Base-by-base conservation (phyloP, 1,284 basidiomycete genomes). In the Exsudoporus floridanus region DNA sequence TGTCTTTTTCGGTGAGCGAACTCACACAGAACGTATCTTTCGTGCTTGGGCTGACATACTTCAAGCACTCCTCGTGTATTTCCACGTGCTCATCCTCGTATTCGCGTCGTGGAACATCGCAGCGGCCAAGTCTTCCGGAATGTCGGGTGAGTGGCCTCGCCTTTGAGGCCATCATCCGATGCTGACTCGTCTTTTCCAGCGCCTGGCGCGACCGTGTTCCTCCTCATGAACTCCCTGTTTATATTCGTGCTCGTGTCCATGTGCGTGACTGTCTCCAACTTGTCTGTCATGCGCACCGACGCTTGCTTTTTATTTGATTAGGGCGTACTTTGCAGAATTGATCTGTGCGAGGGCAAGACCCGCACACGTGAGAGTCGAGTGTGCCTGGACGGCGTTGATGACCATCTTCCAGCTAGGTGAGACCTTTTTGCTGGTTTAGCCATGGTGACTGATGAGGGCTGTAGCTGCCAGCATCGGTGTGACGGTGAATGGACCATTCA, bases 71-170 rank as follows among this genome's bases (percentile, higher is more conserved):
- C 70, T 84, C 31, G 57, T 73, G 9, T 80, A 79, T 58, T 63
- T 86, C 46, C 80, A 76, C 54, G 52, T 80, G 36, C 70, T 84
- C 43, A 66, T 76, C 13, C 61, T 86, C 47, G 74, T 77, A 14
- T 82, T 85, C 59, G 76, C 82, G 10, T 74, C 76, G 31, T 86
- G 83, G 83, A 81, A 83, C 61, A 66, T 83, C 23, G 69, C 68
- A 40, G 69, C 73, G 16, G 68, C 73, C 28, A 70, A 59, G 46
- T 65, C 70, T 34, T 63, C 66, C 25, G 73, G 70, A 12, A 49
- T 68, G 48, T 64, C 72, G 58, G 71, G 83, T 77, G 53, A 49
- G 73, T 44, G 27, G 19, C 10, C 18, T 18, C 36, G 16, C 28
- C 9, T 5, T 42, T 5, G 19, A n/a, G 18, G 25, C n/a, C n/a